phyloP scores from a whole-genome alignment of 2,329 filamentous ascomycete genomes.

The Aspergillus sclerotialis region DNA sequence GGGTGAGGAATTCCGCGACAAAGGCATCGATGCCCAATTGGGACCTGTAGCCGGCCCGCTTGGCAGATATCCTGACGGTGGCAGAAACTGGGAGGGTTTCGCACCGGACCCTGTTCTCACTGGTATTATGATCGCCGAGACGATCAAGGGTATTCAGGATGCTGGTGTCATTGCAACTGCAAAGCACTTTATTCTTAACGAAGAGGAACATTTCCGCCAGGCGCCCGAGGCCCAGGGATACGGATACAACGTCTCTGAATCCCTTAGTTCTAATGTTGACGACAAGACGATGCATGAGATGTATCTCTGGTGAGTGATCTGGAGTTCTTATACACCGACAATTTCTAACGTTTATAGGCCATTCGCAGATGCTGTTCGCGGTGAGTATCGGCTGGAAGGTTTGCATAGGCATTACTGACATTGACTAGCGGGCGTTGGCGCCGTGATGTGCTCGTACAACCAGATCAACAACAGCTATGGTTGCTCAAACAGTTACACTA shows the following conservation, averaged over 20 bases:
- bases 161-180: conserved; percentile 76
- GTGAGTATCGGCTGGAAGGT: conserved; percentile 1
- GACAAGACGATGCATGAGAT: conserved; percentile 59
- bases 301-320: conserved; percentile 47
- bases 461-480: conserved; percentile 63
- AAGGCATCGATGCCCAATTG: conserved; percentile 68
- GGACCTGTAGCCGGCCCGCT: conserved; percentile 72
- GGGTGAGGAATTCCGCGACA: conserved; percentile 66
- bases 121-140: conserved; percentile 64
- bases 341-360: conserved; percentile 38
- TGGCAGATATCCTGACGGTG: conserved; percentile 60
- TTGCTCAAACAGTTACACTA: conserved; percentile 56
- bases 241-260: conserved; percentile 58
- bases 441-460: conserved; percentile 68
- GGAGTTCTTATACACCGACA: not conserved
- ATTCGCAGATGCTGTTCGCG: conserved; percentile 59
- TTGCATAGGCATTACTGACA: not conserved
- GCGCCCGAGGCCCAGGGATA: conserved; percentile 50
- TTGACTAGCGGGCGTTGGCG: conserved; percentile 50
- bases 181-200: conserved; percentile 69
- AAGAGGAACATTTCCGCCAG: conserved; percentile 68
- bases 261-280: conserved; percentile 54
- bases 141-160: conserved; percentile 72
- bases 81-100: conserved; percentile 62
- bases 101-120: conserved; percentile 70